Evolutionary conservation across 2,329 filamentous ascomycete species (phyloP), one percentile per base, ranked within the genome.

Genomic region (Aspergillus sp.): DNA sequence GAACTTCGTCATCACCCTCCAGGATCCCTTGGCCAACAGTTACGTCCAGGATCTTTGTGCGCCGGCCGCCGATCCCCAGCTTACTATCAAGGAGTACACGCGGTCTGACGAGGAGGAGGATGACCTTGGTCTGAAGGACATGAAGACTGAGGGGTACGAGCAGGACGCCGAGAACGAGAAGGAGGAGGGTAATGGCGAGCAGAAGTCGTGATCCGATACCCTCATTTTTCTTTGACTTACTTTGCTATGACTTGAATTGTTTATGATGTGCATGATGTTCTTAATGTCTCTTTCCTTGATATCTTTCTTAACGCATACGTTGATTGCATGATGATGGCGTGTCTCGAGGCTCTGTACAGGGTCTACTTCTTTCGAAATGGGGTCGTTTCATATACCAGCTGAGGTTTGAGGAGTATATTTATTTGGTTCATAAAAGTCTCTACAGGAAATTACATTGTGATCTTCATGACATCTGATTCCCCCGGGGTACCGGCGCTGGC

Each of bases 91-190:
- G 70, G 86, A 88, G 25, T 98, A 98, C 66, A 81, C 86, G 50
- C 80, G 93, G 51, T 95, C 91, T 0, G 83, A 85, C 0, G 88
- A 96, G 66, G 93, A 98, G 64, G 88, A 95, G 70, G 93, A 98
- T 61, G 88, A 96, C 50, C 74, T 98, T 9, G 93, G 93, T 0
- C 72, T 98, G 55, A 83, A 75, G 50, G 93, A 98, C 63, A 98
- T 98, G 84, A 93, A 91, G 77, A 83, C 84, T 0, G 90, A 97
- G 67, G 84, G 83, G 0, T 97, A 98, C 62, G 85, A 85, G 66
- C 75, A 82, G 46, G 78, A 82, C 53, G 55, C 46, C 5, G 49
- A 58, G 41, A 53, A 58, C 6, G 50, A 59, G 41, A 53, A 58
- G 22, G 48, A 59, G 47, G 50, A 52, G 43, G 48, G 45, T 32